A percentile compares a stretch with the other conserved stretches of the same genome.
Evolutionary conservation across 768 basidiomycete genomes (phyloP).

Genomic region (Myochromella boudieri): DNA sequence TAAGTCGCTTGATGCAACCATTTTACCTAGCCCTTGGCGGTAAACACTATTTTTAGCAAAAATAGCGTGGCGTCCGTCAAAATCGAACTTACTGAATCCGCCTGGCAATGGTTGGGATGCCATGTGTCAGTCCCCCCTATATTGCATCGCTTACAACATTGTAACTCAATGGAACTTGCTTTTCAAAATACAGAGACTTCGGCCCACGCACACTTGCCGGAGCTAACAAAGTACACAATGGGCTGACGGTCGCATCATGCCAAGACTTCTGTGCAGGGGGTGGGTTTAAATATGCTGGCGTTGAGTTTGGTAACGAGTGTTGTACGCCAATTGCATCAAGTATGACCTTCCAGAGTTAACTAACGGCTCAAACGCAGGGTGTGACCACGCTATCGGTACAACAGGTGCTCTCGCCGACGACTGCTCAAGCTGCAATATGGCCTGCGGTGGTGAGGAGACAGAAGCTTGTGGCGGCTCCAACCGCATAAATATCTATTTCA

Average conservation of each 20-base stretch:
- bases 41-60: background rate
- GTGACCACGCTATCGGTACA: background rate
- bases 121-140: background rate
- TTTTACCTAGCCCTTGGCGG: background rate
- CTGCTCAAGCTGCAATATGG: background rate
- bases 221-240: background rate
- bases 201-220: constrained; percentile 3
- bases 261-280: background rate
- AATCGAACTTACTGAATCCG: background rate
- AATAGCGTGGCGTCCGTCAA: constrained; percentile 2
- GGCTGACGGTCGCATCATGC: background rate
- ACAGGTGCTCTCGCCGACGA: background rate
- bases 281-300: constrained; percentile 4
- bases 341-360: background rate
- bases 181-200: background rate
- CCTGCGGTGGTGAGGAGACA: background rate
- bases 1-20: background rate
- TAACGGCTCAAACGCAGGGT: background rate
- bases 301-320: constrained; percentile 3
- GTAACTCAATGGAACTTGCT: background rate
- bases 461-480: background rate
- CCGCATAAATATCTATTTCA: background rate
- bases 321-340: background rate
- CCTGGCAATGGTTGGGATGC: constrained; percentile 2
- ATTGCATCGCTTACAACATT: background rate